Conservation (phyloP, 345 rosid genomes). For the Isatis tinctoria region DNA sequence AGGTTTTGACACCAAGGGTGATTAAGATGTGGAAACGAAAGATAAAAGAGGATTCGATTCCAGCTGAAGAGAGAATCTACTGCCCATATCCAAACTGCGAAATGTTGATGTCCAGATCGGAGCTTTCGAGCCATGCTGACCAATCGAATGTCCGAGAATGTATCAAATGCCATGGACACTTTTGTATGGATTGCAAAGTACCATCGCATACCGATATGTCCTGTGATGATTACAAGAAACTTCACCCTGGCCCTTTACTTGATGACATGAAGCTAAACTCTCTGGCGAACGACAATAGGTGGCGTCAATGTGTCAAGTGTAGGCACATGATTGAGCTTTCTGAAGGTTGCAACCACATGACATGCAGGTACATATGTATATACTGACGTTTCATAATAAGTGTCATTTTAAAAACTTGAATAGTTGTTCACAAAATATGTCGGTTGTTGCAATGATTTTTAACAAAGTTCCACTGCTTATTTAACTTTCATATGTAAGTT, state of each 20-base stretch:
- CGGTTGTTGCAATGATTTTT: no score
- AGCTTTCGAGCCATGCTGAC: conserved; percentile 25
- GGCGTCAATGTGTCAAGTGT: conserved; percentile 51
- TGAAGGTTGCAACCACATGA: conserved; percentile 49
- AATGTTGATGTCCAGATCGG: conserved; percentile 54
- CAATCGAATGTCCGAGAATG: conserved; percentile 47
- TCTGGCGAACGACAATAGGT: conserved; percentile 34
- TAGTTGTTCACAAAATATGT: no score
- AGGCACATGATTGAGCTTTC: conserved; percentile 40
- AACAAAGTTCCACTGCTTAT: not conserved
- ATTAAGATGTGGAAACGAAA: conserved; percentile 41
- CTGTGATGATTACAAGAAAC: conserved; percentile 39
- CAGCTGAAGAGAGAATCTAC: conserved; percentile 50
- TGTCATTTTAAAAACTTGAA: not conserved
- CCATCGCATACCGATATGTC: conserved; percentile 60
- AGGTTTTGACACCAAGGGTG: conserved; percentile 48
- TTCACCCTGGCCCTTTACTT: conserved; percentile 35
- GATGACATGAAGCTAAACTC: conserved; percentile 38
- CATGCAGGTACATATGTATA: conserved; percentile 41
- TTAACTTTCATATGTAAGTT: not conserved
- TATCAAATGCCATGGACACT: conserved; percentile 41
- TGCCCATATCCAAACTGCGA: conserved; percentile 77
- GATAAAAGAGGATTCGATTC: conserved; percentile 57
- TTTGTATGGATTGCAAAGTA: conserved; percentile 71
- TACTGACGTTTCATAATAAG: not conserved